Base-by-base conservation (phyloP, 2,329 filamentous ascomycete genomes). In the Colletotrichum nymphaeae region DNA sequence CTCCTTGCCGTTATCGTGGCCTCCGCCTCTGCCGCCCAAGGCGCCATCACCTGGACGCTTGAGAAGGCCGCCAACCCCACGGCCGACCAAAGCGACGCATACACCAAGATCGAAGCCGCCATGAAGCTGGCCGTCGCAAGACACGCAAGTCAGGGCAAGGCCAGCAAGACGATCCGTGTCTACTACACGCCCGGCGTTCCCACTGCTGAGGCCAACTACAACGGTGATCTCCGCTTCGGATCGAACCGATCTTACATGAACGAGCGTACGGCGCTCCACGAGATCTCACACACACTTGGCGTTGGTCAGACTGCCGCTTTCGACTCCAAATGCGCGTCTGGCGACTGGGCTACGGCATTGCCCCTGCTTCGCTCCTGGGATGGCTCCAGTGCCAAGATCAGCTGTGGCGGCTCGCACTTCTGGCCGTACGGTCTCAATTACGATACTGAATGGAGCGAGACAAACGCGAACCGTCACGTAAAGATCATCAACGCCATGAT, bases 241-340 rank as follows among this genome's bases (percentile, higher is more conserved):
- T 79, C 81, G 14, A 80, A 86, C 80, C 77, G 85, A 9, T 74
- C 82, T 0, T 87, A 85, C 80, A 87, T 87, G 86, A 86, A 77
- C 60, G 84, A 87, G 77, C 84, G 86, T 16, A 86, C 85, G 3
- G 85, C 86, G 5, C 79, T 87, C 76, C 86, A 87, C 75, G 86
- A 87, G 79, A 86, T 86, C 56, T 75, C 85, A 2, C 86, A 87
- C 76, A 87, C 85, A 1, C 81, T 87, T 5, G 86, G 86, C 4
- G 79, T 87, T n/a, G 86, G 86, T 0, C 83, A 84, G 79, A 86
- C 84, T 4, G 74, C 77, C 8, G 81, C 80, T 9, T 87, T 86
- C 74, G 76, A 85, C 69, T 63, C 72, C 14, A 76, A 77, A 42
- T 87, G 86, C 76, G 79, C 80, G 1, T 79, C 83, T 1, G 80